Base-by-base conservation (phyloP, 1,284 basidiomycete species). In the Porphyrellus sp. region DNA sequence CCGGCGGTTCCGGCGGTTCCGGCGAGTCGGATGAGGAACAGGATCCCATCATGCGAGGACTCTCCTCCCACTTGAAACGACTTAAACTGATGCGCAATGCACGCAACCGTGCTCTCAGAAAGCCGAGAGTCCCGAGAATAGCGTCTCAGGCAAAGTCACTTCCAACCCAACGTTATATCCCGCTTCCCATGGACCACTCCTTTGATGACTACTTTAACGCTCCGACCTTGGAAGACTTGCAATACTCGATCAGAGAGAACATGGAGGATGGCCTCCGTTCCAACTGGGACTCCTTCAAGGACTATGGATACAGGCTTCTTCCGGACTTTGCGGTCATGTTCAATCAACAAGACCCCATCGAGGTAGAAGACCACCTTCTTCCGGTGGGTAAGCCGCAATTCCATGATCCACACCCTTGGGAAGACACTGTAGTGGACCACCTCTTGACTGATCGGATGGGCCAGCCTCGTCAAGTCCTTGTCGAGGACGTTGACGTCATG, bases 261-360 rank as follows among this genome's bases (percentile, higher is more conserved):
- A 15, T 0, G 8, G 23, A 46, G 24, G n/a, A 8, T 12, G 2
- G 3, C 8, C 2, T 20, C 12, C n/a, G 28, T 12, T 37, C 44
- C 2, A 35, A 18, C n/a, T 46, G 44, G 44, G 12, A 35, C 3
- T 49, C 24, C 11, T 56, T 55, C 34, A 45, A 12, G n/a, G 49
- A 56, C 28, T 55, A 55, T 42, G 53, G 49, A 1, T 55, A 46
- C 13, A 20, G 44, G 12, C 43, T 56, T 4, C 46, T 53, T 15
- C 44, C 43, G 1, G 47, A 54, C 6, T 56, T 56, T 15, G 38
- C 47, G 4, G n/a, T 34, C 0, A 24, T 25, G 0, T 56, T 56
- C 30, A 54, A 54, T 23, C 28, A 47, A 47, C 43, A 56, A 15
- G 27, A 48, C 8, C 53, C 46, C 0, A 46, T 56, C 5, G 2